Percentiles rank a stretch among this genome's conserved stretches.
These are phyloP conservation scores for Alternaria conjuncta DNA, from an alignment of 2,329 filamentous ascomycete genomes.

Conservation along the genomic window DNA sequence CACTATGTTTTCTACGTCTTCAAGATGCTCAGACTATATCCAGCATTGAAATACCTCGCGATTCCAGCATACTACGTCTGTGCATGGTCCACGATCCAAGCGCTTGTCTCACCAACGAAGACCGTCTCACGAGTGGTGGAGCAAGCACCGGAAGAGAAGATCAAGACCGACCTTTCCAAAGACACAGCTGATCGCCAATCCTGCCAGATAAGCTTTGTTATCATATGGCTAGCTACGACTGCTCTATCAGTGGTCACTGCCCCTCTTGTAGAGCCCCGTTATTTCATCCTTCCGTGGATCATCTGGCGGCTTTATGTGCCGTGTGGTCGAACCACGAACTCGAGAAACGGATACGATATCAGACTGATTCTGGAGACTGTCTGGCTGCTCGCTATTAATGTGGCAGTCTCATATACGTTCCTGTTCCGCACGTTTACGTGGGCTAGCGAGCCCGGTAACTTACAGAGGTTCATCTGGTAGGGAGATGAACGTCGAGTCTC, in stretches of 20 bases:
- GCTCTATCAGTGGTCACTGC: slow-evolving; percentile 82
- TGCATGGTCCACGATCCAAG: slow-evolving; percentile 71
- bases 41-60: slow-evolving; percentile 69
- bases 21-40: slow-evolving; percentile 74
- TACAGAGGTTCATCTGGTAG: slow-evolving; percentile 78
- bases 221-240: slow-evolving; percentile 72
- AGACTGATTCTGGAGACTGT: slow-evolving; percentile 67
- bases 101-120: slow-evolving; percentile 55
- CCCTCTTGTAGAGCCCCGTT: slow-evolving; percentile 91
- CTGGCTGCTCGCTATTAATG: slow-evolving; percentile 73
- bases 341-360: slow-evolving; percentile 41
- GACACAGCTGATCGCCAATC: slow-evolving; percentile 10
- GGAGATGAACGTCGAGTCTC: background rate
- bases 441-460: slow-evolving; percentile 63
- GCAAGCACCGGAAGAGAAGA: background rate
- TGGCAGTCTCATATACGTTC: slow-evolving; percentile 73
- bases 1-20: slow-evolving; percentile 99
- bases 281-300: slow-evolving; percentile 95
- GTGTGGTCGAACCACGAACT: slow-evolving; percentile 34
- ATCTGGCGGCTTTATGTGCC: slow-evolving; percentile 87
- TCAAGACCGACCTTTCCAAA: slow-evolving; percentile 8
- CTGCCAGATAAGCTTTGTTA: slow-evolving; percentile 55
- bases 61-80: slow-evolving; percentile 73
- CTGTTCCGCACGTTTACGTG: slow-evolving; percentile 72
- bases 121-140: slow-evolving; percentile 27